These are phyloP conservation scores for Naematelia aurantialba DNA, from an alignment of 768 basidiomycete genomes.

Conservation along the genomic window DNA sequence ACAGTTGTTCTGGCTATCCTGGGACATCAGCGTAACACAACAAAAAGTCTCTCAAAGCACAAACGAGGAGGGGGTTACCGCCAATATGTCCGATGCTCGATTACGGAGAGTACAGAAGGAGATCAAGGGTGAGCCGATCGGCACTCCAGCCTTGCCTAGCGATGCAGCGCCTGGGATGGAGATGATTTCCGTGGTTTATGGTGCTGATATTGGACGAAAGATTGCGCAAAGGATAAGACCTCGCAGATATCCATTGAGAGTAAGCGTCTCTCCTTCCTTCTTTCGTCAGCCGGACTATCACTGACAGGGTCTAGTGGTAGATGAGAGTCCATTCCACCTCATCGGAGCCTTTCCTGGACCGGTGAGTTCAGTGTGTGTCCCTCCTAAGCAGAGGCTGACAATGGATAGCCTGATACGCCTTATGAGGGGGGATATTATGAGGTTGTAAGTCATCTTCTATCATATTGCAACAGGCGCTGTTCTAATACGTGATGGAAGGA, in stretches of 20 bases:
- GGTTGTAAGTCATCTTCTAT: slow-evolving; percentile 61
- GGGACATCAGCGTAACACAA: too few relatives aligned
- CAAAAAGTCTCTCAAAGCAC: too few relatives aligned
- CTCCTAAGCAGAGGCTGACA: not conserved
- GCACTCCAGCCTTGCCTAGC: not conserved
- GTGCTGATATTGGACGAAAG: slow-evolving; percentile 9
- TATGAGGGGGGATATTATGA: slow-evolving; percentile 89
- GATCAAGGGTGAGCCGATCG: slow-evolving; percentile 62
- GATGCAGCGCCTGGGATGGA: not conserved
- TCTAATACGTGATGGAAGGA: slow-evolving; percentile 57
- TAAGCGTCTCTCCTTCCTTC: slow-evolving; percentile 18
- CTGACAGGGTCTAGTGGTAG: slow-evolving; percentile 57
- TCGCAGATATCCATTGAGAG: slow-evolving; percentile 76
- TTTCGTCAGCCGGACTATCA: not conserved
- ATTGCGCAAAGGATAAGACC: slow-evolving; percentile 77
- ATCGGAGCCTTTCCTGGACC: slow-evolving; percentile 88
- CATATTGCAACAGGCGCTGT: not conserved
- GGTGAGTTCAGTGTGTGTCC: slow-evolving; percentile 37
- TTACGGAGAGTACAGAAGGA: slow-evolving; percentile 90
- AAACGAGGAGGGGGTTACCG: too few relatives aligned
- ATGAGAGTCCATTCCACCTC: slow-evolving; percentile 85
- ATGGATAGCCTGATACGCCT: slow-evolving; percentile 65
- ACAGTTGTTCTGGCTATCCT: too few relatives aligned
- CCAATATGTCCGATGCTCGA: slow-evolving; percentile 71
- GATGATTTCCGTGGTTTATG: not conserved